These are phyloP conservation scores for Malus hybrid DNA, from an alignment of 331 rosid genomes.

Conservation along the genomic window DNA sequence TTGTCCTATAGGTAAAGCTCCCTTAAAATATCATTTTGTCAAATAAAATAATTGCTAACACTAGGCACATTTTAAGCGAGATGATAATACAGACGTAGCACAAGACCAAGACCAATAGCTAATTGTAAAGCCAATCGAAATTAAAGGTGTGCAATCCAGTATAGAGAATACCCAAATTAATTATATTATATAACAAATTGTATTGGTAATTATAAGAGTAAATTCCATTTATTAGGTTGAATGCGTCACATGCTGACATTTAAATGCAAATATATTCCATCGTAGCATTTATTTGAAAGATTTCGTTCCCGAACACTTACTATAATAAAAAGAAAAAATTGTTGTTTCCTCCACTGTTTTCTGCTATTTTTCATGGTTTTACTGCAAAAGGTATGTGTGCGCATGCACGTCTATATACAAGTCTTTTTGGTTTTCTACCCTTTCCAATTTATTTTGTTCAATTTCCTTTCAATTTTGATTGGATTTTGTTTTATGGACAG, in stretches of 20 bases:
- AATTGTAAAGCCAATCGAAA: too few species aligned
- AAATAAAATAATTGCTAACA: too few species aligned
- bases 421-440: background rate
- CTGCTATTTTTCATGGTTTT: slow-evolving; percentile 27
- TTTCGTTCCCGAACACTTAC: background rate
- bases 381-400: background rate
- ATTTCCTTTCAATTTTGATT: background rate
- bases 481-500: background rate
- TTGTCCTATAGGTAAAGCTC: too few species aligned
- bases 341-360: background rate
- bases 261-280: background rate
- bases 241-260: background rate
- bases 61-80: too few species aligned
- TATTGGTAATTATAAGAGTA: background rate
- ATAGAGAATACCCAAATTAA: too few species aligned
- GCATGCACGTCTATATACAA: background rate
- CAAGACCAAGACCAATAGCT: too few species aligned
- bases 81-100: too few species aligned
- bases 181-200: background rate
- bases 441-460: background rate
- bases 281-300: background rate
- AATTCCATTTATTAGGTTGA: slow-evolving; percentile 12
- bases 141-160: too few species aligned
- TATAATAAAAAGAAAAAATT: background rate
- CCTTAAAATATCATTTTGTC: too few species aligned